A percentile compares a stretch with the other conserved stretches of the same genome.
phyloP scores from a whole-genome alignment of 345 rosid genomes.

The Hibiscus tridactylites region DNA sequence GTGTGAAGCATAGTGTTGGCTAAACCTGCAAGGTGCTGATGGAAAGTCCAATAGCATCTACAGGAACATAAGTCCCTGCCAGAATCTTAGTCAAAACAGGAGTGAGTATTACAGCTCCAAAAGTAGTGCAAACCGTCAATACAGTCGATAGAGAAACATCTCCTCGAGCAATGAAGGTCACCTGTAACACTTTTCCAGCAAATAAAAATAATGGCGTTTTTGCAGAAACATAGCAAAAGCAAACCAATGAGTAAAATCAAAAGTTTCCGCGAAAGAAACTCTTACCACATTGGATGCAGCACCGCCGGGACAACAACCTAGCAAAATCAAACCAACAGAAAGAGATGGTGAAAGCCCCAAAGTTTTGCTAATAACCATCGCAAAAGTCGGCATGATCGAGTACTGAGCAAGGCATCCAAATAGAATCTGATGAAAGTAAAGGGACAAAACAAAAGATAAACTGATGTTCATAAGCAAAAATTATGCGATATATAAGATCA shows the following conservation, averaged over 20 bases:
- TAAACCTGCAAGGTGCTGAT: slow-evolving; percentile 58
- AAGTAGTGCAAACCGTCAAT: slow-evolving; percentile 57
- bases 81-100: slow-evolving; percentile 48
- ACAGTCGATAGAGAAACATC: slow-evolving; percentile 59
- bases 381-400: slow-evolving; percentile 53
- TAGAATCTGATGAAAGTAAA: slow-evolving; percentile 37
- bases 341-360: slow-evolving; percentile 55
- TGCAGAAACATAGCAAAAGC: background rate
- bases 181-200: slow-evolving; percentile 45
- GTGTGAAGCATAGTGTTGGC: background rate
- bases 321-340: slow-evolving; percentile 60
- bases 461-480: background rate
- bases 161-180: slow-evolving; percentile 60
- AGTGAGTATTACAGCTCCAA: slow-evolving; percentile 54
- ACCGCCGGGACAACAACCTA: slow-evolving; percentile 62
- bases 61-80: slow-evolving; percentile 59
- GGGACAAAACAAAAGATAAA: background rate
- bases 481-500: background rate
- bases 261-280: background rate
- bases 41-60: slow-evolving; percentile 52
- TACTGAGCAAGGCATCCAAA: slow-evolving; percentile 59
- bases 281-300: slow-evolving; percentile 74
- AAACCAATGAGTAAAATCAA: too few species aligned
- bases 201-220: slow-evolving; percentile 18
- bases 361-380: slow-evolving; percentile 32